These are phyloP conservation scores for Coprinopsis sp. DNA, from an alignment of 768 basidiomycete genomes.

Conservation along the genomic window DNA sequence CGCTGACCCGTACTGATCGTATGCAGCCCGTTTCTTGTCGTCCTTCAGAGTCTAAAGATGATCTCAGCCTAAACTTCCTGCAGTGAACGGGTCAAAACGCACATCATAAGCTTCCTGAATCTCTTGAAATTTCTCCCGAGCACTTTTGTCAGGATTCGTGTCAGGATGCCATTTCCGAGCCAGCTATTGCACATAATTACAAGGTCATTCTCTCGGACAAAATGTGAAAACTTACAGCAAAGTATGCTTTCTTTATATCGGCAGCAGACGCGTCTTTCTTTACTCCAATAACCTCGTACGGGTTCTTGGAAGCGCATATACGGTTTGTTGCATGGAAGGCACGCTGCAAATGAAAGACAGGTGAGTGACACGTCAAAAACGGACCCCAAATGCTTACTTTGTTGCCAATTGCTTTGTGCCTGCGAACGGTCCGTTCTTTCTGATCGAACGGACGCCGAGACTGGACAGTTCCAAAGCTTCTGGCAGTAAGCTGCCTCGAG, in stretches of 20 bases:
- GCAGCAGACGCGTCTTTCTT: slow-evolving; percentile 73
- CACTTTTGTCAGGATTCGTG: slow-evolving; percentile 87
- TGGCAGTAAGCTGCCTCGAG: slow-evolving; percentile 33
- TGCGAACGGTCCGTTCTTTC: slow-evolving; percentile 16
- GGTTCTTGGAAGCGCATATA: slow-evolving; percentile 64
- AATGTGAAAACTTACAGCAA: slow-evolving; percentile 59
- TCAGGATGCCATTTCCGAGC: slow-evolving; percentile 99
- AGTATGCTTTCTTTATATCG: slow-evolving; percentile 98
- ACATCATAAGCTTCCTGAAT: slow-evolving; percentile 98
- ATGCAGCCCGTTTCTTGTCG: slow-evolving; percentile 86
- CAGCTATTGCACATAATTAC: slow-evolving; percentile 49
- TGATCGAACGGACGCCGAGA: slow-evolving; percentile 29
- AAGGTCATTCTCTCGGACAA: slow-evolving; percentile 5
- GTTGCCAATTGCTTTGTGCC: slow-evolving; percentile 27
- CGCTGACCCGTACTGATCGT: slow-evolving; percentile 88
- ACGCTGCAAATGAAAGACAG: slow-evolving; percentile 47
- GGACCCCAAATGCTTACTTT: slow-evolving; percentile 31
- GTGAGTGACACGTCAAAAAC: slow-evolving; percentile 4
- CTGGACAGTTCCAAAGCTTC: slow-evolving; percentile 37
- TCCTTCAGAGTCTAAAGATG: slow-evolving; percentile 79
- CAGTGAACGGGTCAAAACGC: slow-evolving; percentile 11
- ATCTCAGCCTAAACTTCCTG: slow-evolving; percentile 1
- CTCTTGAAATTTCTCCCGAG: slow-evolving; percentile 91
- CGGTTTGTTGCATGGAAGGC: slow-evolving; percentile 66
- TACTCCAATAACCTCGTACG: slow-evolving; percentile 90